Evolutionary conservation across 2,329 filamentous ascomycete species (phyloP), one percentile per base, ranked within the genome.

Genomic region (Elsinoe arachidis): DNA sequence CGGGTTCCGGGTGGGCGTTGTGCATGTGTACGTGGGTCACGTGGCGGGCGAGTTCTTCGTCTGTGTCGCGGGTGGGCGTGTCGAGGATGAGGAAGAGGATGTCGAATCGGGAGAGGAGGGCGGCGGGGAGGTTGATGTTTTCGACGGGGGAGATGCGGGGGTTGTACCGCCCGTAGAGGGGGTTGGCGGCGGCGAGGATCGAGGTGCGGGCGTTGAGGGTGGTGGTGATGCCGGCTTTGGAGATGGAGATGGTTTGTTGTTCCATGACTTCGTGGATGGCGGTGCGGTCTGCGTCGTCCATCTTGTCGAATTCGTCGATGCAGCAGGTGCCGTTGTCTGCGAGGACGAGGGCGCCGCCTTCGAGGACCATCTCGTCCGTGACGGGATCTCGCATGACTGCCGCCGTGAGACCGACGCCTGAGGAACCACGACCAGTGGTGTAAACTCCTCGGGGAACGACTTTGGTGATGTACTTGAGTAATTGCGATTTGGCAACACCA

Each of bases 91-190:
- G 80, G 80, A 97, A 99, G 64, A 99, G 82, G 64, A 99, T 81
- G 71, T 99, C 93, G 74, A 99, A 99, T 82, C 93, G 89, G 59
- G 92, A 96, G 56, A 99, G 82, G 17, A 99, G 83, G 17, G 93
- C 93, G 15, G 93, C 93, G n/a, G 93, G 93, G 39, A 99, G 84
- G 73, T 99, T 99, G 75, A 99, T 99, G 73, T 99, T 99, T 73
- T 99, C 93, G 23, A 99, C 91, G 0, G 93, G 93, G 0, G 92
- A 96, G 65, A 99, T 87, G 62, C 90, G 89, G 58, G 93, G 93
- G 75, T 99, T 99, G 79, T 99, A 99, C 61, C 93, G 89, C 62
- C 93, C 93, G 68, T 99, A 99, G 41, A 99, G 82, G 58, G 93
- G 93, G 75, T 99, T 99, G 64, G 93, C 93, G 17, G 93, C 93